phyloP scores from a whole-genome alignment of 306 rosid genomes.

The Alnus glutinosa region DNA sequence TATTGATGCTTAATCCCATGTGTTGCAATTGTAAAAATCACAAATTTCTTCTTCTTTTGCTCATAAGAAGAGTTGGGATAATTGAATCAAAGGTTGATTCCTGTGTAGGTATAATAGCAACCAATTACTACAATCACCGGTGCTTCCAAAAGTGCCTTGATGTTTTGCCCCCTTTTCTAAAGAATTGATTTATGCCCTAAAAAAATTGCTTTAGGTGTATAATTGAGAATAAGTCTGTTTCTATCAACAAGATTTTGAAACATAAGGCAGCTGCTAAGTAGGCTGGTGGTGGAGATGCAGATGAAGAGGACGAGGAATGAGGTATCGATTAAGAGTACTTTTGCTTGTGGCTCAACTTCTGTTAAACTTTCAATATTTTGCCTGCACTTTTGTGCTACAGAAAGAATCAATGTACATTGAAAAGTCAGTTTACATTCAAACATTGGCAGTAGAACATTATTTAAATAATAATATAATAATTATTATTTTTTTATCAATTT shows the following conservation, averaged over 20 bases:
- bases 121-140: neutral
- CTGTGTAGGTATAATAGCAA: neutral
- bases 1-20: neutral
- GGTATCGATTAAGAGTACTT: slow-evolving; percentile 1
- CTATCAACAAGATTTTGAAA: slow-evolving; percentile 12
- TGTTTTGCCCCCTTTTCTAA: neutral
- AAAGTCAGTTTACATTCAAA: no score
- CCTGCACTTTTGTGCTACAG: neutral
- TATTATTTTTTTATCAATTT: no score
- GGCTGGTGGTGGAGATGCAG: slow-evolving; percentile 75
- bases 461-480: no score
- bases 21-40: neutral
- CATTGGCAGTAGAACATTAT: no score
- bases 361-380: slow-evolving; percentile 1
- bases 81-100: neutral
- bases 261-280: slow-evolving; percentile 64
- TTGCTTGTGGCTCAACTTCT: neutral
- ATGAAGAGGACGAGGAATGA: slow-evolving; percentile 71
- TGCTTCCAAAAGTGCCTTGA: neutral
- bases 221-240: neutral
- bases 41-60: neutral
- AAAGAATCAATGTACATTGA: no score
- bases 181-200: neutral
- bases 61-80: neutral
- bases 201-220: neutral